Conservation (phyloP, 2,329 filamentous ascomycete genomes). For the Zasmidium cellare region DNA sequence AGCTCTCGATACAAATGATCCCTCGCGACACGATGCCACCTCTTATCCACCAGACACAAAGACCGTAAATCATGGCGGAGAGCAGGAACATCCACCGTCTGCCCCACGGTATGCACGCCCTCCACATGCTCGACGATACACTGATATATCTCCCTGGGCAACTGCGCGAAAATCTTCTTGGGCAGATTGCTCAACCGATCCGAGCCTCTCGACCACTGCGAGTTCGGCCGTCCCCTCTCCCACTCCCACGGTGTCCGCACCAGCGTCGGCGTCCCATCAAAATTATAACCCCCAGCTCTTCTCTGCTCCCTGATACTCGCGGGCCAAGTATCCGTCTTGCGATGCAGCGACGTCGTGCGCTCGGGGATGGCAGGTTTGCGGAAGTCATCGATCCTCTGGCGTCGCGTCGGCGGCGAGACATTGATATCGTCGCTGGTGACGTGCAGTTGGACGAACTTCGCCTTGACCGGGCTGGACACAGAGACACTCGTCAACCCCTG, state of each 20-base stretch:
- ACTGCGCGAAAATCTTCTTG: conserved; percentile 42
- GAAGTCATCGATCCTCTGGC: neutral
- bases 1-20: conserved; percentile 48
- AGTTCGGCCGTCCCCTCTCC: conserved; percentile 26
- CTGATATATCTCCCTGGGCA: conserved; percentile 57
- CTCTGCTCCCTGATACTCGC: conserved; percentile 5
- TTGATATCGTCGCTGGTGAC: conserved; percentile 26
- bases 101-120: conserved; percentile 39
- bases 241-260: conserved; percentile 42
- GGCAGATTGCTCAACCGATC: conserved; percentile 25
- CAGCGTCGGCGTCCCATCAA: conserved; percentile 17
- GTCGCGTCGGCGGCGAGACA: conserved; percentile 1
- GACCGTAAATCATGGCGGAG: conserved; percentile 56
- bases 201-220: conserved; percentile 18
- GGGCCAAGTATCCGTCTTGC: conserved; percentile 22
- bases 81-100: conserved; percentile 51
- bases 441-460: conserved; percentile 24
- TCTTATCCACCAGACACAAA: conserved; percentile 55
- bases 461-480: conserved; percentile 23
- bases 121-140: conserved; percentile 55
- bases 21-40: conserved; percentile 57
- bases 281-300: conserved; percentile 13
- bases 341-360: conserved; percentile 18
- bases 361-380: conserved; percentile 15
- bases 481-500: neutral